Base-by-base conservation (phyloP, 176 grass and related monocot species). In the Otatea glauca region DNA sequence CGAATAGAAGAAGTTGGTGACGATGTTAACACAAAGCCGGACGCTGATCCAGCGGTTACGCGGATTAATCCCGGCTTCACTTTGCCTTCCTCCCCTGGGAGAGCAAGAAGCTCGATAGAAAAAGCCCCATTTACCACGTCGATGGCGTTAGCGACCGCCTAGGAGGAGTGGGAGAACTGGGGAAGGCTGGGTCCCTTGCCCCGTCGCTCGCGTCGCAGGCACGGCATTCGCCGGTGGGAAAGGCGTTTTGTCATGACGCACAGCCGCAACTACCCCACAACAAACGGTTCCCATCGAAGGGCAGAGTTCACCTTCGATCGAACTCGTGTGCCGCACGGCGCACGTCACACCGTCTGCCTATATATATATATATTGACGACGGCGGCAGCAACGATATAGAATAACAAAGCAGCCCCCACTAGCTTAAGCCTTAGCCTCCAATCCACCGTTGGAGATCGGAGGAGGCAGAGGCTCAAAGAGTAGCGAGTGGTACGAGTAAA, bases 381-480 rank as follows among this genome's bases (percentile, higher is more conserved):
- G 48, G 16, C 14, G 4, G 48, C 48, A 5, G 14, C 4, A 50
- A 5, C 4, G 4, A 25, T 27, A 73, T 77, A 77, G 11, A 75
- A 25, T 32, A 34, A 13, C 14, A 72, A 21, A n/a, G 21, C 49
- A 43, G 37, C 27, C 80, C 67, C 56, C 9, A 47, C 80, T 65
- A 7, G 43, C 77, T 68, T n/a, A 1, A 74, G 75, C 50, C 81
- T 76, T 64, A 14, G 42, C 43, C 64, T 29, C 78, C 55, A 77
- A 37, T 66, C 72, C n/a, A 17, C 65, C 72, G 7, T 29, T 34
- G 38, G 64, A 64, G 83, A 35, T 64, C 17, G 56, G 73, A 42
- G 48, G 32, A 11, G 78, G 37, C 11, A 25, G 1, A 12, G n/a
- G 5, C 9, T 25, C 11, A 24, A 4, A 12, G n/a, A 13, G 23